Conservation (phyloP, 2,329 filamentous ascomycete species). For the Diaporthe velutina region DNA sequence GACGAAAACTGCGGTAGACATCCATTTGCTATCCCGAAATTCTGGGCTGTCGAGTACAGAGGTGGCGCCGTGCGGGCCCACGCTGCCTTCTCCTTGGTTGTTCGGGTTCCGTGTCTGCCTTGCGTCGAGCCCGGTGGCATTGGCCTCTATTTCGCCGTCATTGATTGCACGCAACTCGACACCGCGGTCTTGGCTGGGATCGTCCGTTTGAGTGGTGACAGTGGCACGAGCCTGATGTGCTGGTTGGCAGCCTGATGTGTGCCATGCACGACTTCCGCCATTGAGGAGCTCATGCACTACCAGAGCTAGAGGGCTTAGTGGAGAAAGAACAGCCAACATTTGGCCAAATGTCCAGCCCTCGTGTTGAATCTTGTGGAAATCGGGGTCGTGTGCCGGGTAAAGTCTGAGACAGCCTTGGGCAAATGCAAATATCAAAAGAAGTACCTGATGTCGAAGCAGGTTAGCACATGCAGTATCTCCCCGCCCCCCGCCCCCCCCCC, state of each 20-base stretch:
- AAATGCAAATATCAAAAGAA: neutral
- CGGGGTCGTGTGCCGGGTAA: neutral
- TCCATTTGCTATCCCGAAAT: neutral
- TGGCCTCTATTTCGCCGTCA: neutral
- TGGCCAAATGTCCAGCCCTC: neutral
- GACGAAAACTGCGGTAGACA: neutral
- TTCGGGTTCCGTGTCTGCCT: neutral
- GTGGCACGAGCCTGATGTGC: neutral
- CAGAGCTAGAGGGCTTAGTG: constrained; percentile 3
- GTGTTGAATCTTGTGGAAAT: neutral
- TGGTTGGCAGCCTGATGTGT: neutral
- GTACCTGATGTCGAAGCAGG: neutral
- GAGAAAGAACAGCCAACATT: neutral
- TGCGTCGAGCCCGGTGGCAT: neutral
- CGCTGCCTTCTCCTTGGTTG: neutral
- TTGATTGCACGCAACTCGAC: neutral
- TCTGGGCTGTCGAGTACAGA: neutral
- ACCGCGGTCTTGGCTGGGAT: neutral
- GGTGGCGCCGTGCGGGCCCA: neutral
- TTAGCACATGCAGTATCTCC: neutral
- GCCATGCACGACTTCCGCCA: neutral
- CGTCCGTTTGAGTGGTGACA: neutral
- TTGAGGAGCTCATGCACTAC: neutral
- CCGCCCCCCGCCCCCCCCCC: no score
- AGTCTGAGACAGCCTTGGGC: neutral